Evolutionary conservation across 495 filamentous ascomycete genomes (phyloP).

Genomic region (Xylaria cubensis): DNA sequence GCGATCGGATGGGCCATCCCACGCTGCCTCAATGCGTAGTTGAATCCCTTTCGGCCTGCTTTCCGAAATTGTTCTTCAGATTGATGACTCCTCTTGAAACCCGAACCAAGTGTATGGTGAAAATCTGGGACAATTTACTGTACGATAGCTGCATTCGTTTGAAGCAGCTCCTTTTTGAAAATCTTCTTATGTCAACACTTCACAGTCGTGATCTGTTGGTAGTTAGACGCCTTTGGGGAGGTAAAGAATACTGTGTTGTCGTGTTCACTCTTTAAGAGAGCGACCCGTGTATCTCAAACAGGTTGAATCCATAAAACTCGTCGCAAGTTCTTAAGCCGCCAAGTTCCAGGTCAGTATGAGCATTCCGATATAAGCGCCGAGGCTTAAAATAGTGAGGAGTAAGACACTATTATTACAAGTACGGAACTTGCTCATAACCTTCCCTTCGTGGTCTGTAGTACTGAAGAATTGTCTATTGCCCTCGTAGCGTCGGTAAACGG

Average conservation of each 20-base stretch:
- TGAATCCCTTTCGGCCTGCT: neutral
- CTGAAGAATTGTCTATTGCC: conserved; percentile 95
- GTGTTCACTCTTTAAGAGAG: neutral
- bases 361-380: conserved; percentile 81
- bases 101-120: neutral
- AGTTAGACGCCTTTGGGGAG: neutral
- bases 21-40: conserved; percentile 9
- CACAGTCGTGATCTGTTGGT: neutral
- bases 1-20: conserved; percentile 3
- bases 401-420: conserved; percentile 86
- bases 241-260: neutral
- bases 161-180: neutral
- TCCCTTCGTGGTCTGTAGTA: conserved; percentile 65
- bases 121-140: neutral
- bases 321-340: conserved; percentile 29
- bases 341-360: conserved; percentile 75
- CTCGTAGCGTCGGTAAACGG: conserved; percentile 81
- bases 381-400: conserved; percentile 79
- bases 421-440: conserved; percentile 74
- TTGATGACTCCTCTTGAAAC: neutral
- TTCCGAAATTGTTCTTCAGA: neutral
- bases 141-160: neutral
- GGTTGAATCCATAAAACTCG: neutral
- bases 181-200: neutral
- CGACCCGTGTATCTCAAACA: neutral